Base-by-base conservation (phyloP, 768 basidiomycete genomes). In the Sporobolomyces pararoseus region DNA sequence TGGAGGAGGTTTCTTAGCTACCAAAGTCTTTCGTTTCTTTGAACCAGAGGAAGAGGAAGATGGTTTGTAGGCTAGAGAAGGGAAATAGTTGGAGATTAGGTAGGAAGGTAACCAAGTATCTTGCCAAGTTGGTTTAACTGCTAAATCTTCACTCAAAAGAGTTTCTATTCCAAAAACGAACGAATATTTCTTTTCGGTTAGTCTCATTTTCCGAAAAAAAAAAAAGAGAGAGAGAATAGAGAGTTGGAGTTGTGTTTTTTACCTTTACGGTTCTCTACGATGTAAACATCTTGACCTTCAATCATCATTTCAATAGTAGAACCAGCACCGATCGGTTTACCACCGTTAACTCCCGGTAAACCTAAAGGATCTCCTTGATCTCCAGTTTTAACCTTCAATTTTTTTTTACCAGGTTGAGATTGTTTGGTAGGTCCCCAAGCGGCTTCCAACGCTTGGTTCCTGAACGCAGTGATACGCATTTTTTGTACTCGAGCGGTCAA, bases 221-320 rank as follows among this genome's bases (percentile, higher is more conserved):
- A 21, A 21, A 65, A 50, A 66, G 63, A 65, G 65, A 25, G 17
- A 17, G 39, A 42, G 17, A 42, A 49, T 49, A 49, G 47, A 49
- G 23, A 23, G 21, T 29, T 10, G 51, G 59, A 57, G 39, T 42
- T 6, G 37, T 37, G 52, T 44, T 50, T 61, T 54, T 49, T 51
- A 75, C 73, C 73, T 58, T 72, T 65, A 29, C 73, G 66, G 51
- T 73, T 68, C 59, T 77, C 49, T 35, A 49, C 19, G 47, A 88
- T 78, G 80, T 85, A 92, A 47, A 92, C 89, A 44, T 86, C 77
- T 50, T 84, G 81, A 51, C 86, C 86, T 67, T 91, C 88, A 16
- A 94, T 91, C 25, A 91, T 83, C 86, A 91, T 86, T 68, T 92
- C 90, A 67, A 91, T 81, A 80, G 81, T 84, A 78, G 83, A 55